phyloP scores from a whole-genome alignment of 116 monocot genomes.

The Zostera marina region DNA sequence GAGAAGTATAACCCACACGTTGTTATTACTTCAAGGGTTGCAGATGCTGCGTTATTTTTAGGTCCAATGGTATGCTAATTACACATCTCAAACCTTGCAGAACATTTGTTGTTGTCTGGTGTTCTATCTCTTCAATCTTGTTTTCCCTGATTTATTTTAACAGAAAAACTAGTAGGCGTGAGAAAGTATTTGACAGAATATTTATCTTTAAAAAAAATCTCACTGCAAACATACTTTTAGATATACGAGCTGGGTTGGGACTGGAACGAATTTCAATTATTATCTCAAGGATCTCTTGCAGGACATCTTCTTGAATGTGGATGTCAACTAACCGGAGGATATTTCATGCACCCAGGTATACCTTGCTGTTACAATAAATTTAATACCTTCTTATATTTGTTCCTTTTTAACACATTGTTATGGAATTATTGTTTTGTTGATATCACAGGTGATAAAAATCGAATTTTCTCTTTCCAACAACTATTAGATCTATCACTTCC shows the following conservation, averaged over 20 bases:
- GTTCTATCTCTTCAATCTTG: no score
- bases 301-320: conserved; percentile 97
- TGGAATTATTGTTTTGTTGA: not conserved
- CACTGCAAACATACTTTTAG: conserved; percentile 14
- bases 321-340: conserved; percentile 95
- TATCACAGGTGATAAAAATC: conserved; percentile 53
- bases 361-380: not conserved
- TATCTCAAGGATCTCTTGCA: conserved; percentile 79
- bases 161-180: no score
- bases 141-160: no score
- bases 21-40: conserved; percentile 75
- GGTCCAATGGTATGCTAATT: conserved; percentile 79
- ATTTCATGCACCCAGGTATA: conserved; percentile 95
- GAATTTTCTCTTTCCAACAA: conserved; percentile 55
- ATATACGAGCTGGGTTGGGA: conserved; percentile 97
- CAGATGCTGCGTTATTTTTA: conserved; percentile 88
- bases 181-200: not conserved
- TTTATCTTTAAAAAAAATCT: not conserved
- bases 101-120: not conserved
- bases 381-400: no score
- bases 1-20: conserved; percentile 73
- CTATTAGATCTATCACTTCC: conserved; percentile 92
- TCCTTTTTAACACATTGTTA: not conserved
- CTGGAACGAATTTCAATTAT: conserved; percentile 52
- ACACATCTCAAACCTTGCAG: not conserved